These are phyloP conservation scores for sorghum (Sorghum bicolor) DNA, from an alignment of 176 grass and related monocot genomes.

Conservation along the genomic window Sorghum_bicolor_NCBIv3 NC_012879.2:5134501-5135000, in stretches of 20 bases:
- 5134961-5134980: conserved; percentile 43
- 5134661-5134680: conserved; percentile 40
- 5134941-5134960: conserved; percentile 28
- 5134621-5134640: conserved; percentile 46
- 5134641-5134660: conserved; percentile 40
- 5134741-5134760: conserved; percentile 37
- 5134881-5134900: conserved; percentile 29
- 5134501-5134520: conserved; percentile 37
- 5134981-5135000: conserved; percentile 34
- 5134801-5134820: conserved; percentile 44
- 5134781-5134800: conserved; percentile 39
- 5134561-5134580: conserved; percentile 27
- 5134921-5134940: conserved; percentile 37
- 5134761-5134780: conserved; percentile 41
- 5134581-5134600: conserved; percentile 44
- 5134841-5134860: conserved; percentile 28
- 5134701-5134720: conserved; percentile 49
- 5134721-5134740: conserved; percentile 36
- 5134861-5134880: conserved; percentile 27
- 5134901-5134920: conserved; percentile 37
- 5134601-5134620: conserved; percentile 45
- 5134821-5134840: conserved; percentile 37
- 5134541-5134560: conserved; percentile 38
- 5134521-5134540: conserved; percentile 53
- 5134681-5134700: conserved; percentile 58